These are phyloP conservation scores for Phytophthora pisi DNA, from an alignment of 352 stramenopile species.

Conservation along the genomic window DNA sequence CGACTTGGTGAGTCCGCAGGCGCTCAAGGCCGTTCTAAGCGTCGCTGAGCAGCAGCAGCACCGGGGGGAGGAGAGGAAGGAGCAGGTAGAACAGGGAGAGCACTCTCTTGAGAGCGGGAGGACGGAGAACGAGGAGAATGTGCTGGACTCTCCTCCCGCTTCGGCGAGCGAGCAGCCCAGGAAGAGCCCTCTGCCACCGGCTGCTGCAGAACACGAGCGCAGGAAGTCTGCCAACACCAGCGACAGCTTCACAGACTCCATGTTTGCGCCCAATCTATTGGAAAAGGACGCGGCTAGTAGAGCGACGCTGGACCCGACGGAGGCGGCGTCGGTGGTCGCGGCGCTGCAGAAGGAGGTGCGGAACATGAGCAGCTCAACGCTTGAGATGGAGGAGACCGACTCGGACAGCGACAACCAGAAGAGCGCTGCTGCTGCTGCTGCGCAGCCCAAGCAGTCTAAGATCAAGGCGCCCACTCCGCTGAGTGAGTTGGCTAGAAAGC, in stretches of 20 bases:
- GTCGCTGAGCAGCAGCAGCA: constrained; percentile 1
- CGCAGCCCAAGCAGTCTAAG: neutral
- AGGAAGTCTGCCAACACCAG: constrained; percentile 3
- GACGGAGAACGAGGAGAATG: neutral
- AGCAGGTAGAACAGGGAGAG: neutral
- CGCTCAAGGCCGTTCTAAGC: constrained; percentile 41
- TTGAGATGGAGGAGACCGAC: constrained; percentile 12
- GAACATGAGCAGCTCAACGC: constrained; percentile 12
- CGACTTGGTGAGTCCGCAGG: constrained; percentile 41
- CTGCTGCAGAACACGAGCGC: neutral
- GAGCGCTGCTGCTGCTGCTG: neutral
- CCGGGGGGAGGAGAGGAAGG: neutral
- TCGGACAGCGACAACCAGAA: constrained; percentile 6
- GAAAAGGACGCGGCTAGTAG: constrained; percentile 34
- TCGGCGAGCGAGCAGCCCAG: no score
- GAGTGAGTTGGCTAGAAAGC: neutral
- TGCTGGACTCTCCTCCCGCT: neutral
- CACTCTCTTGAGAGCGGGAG: neutral
- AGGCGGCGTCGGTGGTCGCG: constrained; percentile 50
- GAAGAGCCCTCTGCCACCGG: no score
- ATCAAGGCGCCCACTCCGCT: constrained; percentile 3
- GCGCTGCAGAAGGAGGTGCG: constrained; percentile 38
- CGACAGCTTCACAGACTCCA: constrained; percentile 60
- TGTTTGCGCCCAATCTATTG: constrained; percentile 59
- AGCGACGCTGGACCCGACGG: constrained; percentile 58